Base-by-base conservation (phyloP, 1,284 basidiomycete genomes). In the Moniliophthora roreri region DNA sequence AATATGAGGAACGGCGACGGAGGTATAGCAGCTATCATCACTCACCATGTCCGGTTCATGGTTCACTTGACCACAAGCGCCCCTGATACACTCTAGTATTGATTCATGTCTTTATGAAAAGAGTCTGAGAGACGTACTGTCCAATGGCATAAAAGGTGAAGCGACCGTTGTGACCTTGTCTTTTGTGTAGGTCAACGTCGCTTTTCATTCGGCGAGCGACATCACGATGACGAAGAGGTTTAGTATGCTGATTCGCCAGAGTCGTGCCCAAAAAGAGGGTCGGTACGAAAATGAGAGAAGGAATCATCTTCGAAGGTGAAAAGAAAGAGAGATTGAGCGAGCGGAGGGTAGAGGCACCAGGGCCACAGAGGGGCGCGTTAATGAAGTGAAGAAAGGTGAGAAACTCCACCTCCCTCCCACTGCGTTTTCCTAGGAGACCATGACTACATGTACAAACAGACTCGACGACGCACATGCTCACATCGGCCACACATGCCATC, bases 11-110 rank as follows among this genome's bases (percentile, higher is more conserved):
- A 11, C n/a, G 7, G 20, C 39, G 15, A 26, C 10, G 2, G 24
- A 48, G 37, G 51, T 32, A 34, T 45, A 24, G 20, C 44, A n/a
- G 39, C 42, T 6, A 10, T 13, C 8, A 42, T 34, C 32, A 68
- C 72, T 52, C 50, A 74, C 72, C 56, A 68, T 70, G 54, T 76
- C 70, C 15, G 42, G 56, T 9, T 62, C 54, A 15, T 58, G 53
- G 52, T 72, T 76, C 18, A 35, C 48, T 45, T 62, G 50, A 23
- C 74, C 74, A 57, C 75, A 77, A 16, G 75, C 73, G 54, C 75
- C 75, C 35, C 74, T 76, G 55, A 20, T 21, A 32, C 13, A n/a
- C 23, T 28, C 13, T 4, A 16, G 39, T 16, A 40, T 16, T n/a
- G n/a, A n/a, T n/a, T n/a, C 4, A 16, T 11, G 16, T 40, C 16